phyloP scores from a whole-genome alignment of 1,139 yeast species.

The Suhomyces anneliseae region DNA sequence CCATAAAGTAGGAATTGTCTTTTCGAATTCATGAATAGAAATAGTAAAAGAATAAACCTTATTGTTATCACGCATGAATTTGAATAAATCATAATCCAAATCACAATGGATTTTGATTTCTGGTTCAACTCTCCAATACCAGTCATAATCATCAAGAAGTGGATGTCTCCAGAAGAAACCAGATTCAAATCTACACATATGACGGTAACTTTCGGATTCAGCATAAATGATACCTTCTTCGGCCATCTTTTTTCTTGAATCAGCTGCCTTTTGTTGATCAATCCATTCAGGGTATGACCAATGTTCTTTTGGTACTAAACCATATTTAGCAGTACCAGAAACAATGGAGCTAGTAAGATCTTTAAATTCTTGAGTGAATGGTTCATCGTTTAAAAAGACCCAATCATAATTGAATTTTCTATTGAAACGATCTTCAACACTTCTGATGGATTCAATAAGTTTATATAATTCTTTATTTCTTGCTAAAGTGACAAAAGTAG shows the following conservation, averaged over 20 bases:
- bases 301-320: constrained; percentile 59
- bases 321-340: constrained; percentile 64
- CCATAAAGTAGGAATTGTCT: constrained; percentile 64
- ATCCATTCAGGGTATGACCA: constrained; percentile 78
- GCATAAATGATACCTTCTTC: constrained; percentile 58
- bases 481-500: constrained; percentile 61
- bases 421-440: constrained; percentile 74
- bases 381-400: constrained; percentile 74
- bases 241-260: constrained; percentile 48
- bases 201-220: constrained; percentile 63
- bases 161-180: constrained; percentile 80
- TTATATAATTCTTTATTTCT: constrained; percentile 64
- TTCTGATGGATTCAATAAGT: constrained; percentile 64
- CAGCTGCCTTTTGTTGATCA: constrained; percentile 56
- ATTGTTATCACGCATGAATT: constrained; percentile 57
- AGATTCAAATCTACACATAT: constrained; percentile 77
- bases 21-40: constrained; percentile 58
- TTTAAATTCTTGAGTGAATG: constrained; percentile 58
- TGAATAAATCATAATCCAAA: constrained; percentile 63
- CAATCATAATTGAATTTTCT: constrained; percentile 68
- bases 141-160: constrained; percentile 62
- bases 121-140: constrained; percentile 91
- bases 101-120: constrained; percentile 63
- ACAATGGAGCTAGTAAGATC: constrained; percentile 46
- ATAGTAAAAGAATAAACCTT: constrained; percentile 68